Evolutionary conservation across 2,329 filamentous ascomycete genomes (phyloP), one percentile per base, ranked within the genome.

Genomic region (Zopfia rhizophila): DNA sequence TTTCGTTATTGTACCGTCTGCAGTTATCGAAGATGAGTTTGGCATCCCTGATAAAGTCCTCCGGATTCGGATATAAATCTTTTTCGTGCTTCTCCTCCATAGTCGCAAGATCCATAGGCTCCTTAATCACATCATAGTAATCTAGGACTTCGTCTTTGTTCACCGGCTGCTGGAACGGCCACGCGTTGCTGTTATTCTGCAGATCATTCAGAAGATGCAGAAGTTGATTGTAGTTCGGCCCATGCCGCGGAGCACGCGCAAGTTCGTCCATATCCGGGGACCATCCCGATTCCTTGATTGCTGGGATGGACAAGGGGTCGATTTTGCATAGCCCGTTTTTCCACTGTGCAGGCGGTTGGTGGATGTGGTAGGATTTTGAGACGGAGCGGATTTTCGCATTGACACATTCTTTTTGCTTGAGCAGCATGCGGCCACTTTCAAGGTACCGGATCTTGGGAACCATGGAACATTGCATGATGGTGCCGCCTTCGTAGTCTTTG

Each of bases 401-500:
- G 3, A 97, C 91, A 41, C 88, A 89, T 70, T 97, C 94, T 71
- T 97, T 97, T 70, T 99, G 94, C 77, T 99, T 97, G 35, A 96
- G 82, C 2, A 99, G 81, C 91, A 99, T 96, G 53, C 92, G 88
- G 3, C 91, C 89, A 65, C 87, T 85, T 72, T 99, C 93, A 5
- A 99, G 86, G 72, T 99, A 99, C 37, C 94, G 89, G 42, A 97
- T 91, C 53, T 89, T 89, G 6, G 93, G 93, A 14, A 99, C 82
- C 94, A 99, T 97, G 39, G 89, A 91, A 67, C 94, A 99, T 75
- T 99, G 94, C 94, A 99, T 99, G 51, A 99, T 96, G 0, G 94
- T 99, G 47, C 94, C 94, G 46, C 94, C 94, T 74, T 99, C 94
- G 71, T 99, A 99, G 70, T 99, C 94, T 70, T 99, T 99, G 78